Evolutionary conservation across 2,329 filamentous ascomycete species (phyloP), one percentile per base, ranked within the genome.

Genomic region (Dothistroma septosporum): DNA sequence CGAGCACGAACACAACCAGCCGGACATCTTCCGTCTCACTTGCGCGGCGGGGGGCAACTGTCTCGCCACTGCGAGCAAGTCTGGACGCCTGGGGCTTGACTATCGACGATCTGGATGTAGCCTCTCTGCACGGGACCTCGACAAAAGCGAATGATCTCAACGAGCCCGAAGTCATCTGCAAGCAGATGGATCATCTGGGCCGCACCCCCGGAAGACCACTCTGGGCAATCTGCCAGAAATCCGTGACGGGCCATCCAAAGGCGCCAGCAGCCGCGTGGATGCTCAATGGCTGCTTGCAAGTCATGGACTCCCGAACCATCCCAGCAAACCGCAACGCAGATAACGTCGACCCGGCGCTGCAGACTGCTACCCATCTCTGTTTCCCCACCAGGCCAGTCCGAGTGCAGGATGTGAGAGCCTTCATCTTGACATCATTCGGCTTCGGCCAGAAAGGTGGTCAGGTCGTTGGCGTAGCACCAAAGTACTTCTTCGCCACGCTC

Each of bases 101-200:
- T 11, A 91, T 99, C 67, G 94, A 99, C 73, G 94, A 99, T 72
- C 86, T 99, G 37, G 89, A 84, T 69, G 92, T 99, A 65, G 93
- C 94, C 16, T 97, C 94, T 14, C 97, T 97, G 90, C 94, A 99
- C 81, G 94, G 94, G 72, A 99, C 94, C 44, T 97, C 94, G 0
- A 99, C 94, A 67, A 92, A 95, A 74, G 94, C 94, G 69, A 99
- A 99, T 77, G 94, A 99, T 82, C 97, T 97, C 87, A 99, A 99
- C 78, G 94, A 99, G 77, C 97, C 94, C 19, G 92, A 92, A 57
- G 94, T 97, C 73, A 89, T 99, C 70, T 97, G 93, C 82, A 87
- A 97, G 76, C 95, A 99, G 79, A 86, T 99, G 77, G 87, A 87
- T 70, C 95, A 99, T 74, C 88, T 99, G 57, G 94, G 94, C 68